Evolutionary conservation across 345 rosid species (phyloP).

Genomic region (Clarkia xantiana): DNA sequence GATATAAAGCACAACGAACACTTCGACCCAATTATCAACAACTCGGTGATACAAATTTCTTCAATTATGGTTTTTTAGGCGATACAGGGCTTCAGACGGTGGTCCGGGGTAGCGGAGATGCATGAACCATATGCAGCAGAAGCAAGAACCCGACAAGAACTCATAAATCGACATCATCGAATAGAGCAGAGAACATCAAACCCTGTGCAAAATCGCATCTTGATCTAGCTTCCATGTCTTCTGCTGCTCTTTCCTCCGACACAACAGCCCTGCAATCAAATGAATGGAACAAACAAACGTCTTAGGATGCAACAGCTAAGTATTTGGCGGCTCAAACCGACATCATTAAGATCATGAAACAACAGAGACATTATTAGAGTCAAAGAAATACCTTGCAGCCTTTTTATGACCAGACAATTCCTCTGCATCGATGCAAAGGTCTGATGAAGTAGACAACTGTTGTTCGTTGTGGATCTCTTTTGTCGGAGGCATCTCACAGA

Average conservation of each 20-base stretch:
- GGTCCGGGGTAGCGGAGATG: too few species aligned
- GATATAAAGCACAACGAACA: too few species aligned
- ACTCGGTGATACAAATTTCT: too few species aligned
- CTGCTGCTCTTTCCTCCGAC: conserved; percentile 26
- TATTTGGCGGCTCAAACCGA: not conserved
- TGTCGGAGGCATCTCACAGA: conserved; percentile 23
- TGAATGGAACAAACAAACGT: not conserved
- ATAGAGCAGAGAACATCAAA: conserved; percentile 42
- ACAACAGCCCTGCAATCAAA: conserved; percentile 7
- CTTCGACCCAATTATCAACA: too few species aligned
- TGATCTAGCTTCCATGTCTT: conserved; percentile 45
- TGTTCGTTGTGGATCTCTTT: conserved; percentile 19
- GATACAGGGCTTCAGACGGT: too few species aligned
- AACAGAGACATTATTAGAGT: not conserved
- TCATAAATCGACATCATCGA: conserved; percentile 26
- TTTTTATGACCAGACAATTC: conserved; percentile 16
- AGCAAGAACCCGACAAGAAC: not conserved
- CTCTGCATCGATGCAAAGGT: conserved; percentile 13
- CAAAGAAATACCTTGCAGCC: conserved; percentile 20
- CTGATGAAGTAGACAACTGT: conserved; percentile 13
- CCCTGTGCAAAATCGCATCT: conserved; percentile 59
- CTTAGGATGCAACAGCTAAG: not conserved
- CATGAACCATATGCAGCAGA: too few species aligned
- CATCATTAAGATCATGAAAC: not conserved
- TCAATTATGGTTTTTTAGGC: too few species aligned